Evolutionary conservation across 169 alveolate genomes (phyloP).

Genomic region (Eimeria acervulina): DNA sequence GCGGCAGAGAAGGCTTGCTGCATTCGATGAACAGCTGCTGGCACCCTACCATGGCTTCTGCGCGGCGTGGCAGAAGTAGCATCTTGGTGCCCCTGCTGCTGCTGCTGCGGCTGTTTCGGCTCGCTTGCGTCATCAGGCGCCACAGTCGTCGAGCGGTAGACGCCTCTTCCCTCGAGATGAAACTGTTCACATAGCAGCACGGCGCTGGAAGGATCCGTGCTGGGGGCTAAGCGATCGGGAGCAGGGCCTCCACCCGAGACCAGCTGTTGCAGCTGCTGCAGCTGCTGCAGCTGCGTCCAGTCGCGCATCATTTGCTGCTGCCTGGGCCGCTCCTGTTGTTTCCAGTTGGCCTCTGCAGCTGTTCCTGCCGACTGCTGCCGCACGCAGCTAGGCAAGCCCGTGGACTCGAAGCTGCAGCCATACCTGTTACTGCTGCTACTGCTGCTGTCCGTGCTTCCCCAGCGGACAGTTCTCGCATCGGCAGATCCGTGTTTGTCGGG

Average conservation of each 20-base stretch:
- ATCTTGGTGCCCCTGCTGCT: neutral
- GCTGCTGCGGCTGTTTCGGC: slow-evolving; percentile 2
- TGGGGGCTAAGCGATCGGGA: slow-evolving; percentile 44
- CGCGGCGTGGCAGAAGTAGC: slow-evolving; percentile 41
- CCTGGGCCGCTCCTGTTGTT: neutral
- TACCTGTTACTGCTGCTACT: slow-evolving; percentile 20
- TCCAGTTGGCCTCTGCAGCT: neutral
- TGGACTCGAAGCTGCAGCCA: neutral
- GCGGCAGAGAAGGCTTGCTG: slow-evolving; percentile 65
- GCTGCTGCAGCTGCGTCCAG: slow-evolving; percentile 38
- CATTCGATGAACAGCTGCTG: slow-evolving; percentile 73
- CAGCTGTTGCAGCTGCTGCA: slow-evolving; percentile 57
- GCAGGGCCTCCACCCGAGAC: slow-evolving; percentile 19
- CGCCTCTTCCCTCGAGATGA: slow-evolving; percentile 77
- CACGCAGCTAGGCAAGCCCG: neutral
- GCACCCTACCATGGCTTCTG: slow-evolving; percentile 37
- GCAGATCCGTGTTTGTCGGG: neutral
- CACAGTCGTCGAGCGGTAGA: slow-evolving; percentile 39
- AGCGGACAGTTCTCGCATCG: slow-evolving; percentile 45
- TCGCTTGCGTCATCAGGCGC: neutral
- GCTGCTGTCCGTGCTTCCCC: slow-evolving; percentile 26
- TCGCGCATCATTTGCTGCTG: slow-evolving; percentile 40
- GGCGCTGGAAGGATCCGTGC: slow-evolving; percentile 50
- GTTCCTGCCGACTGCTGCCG: slow-evolving; percentile 15
- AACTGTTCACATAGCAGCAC: slow-evolving; percentile 84